Evolutionary conservation across 768 basidiomycete species (phyloP).

Genomic region (Kwoniella bestiolae): DNA sequence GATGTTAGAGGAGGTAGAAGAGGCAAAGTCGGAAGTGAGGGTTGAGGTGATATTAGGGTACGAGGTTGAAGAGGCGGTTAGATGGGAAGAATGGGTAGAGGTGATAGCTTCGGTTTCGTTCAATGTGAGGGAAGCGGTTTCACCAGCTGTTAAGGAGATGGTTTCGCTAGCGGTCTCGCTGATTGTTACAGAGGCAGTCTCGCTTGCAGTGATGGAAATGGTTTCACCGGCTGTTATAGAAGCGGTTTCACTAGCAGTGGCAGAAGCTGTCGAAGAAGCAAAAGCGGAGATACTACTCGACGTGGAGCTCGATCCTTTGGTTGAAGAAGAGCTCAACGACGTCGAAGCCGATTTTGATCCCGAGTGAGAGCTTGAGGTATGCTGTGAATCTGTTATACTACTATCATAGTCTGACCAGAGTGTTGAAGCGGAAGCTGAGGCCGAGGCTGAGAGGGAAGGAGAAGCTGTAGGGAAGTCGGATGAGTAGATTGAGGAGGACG

Average conservation of each 20-base stretch:
- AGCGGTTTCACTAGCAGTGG: background rate
- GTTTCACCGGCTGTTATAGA: conserved; percentile 10
- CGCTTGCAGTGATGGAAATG: conserved; percentile 7
- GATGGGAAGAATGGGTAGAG: conserved; percentile 4
- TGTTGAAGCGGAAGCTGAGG: conserved; percentile 5
- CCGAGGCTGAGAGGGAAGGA: conserved; percentile 9
- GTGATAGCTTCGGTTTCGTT: conserved; percentile 12
- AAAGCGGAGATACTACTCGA: conserved; percentile 20
- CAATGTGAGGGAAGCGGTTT: background rate
- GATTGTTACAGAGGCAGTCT: conserved; percentile 9
- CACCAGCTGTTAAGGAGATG: conserved; percentile 7
- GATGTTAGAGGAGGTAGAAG: conserved; percentile 6
- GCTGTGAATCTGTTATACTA: conserved; percentile 6
- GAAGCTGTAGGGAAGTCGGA: conserved; percentile 14
- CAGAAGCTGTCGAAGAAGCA: conserved; percentile 18
- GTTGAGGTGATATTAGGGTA: conserved; percentile 12
- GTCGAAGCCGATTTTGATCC: conserved; percentile 22
- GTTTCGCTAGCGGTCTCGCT: conserved; percentile 11
- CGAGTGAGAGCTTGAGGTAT: conserved; percentile 6
- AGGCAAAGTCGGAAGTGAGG: conserved; percentile 10
- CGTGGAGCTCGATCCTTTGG: conserved; percentile 31
- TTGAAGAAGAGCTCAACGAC: conserved; percentile 24
- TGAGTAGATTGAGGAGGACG: conserved; percentile 6
- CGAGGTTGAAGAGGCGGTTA: conserved; percentile 3
- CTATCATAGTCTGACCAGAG: conserved; percentile 1